Percentiles rank a stretch among this genome's conserved stretches.
Evolutionary conservation across 352 stramenopile species (phyloP).

Genomic region (Globisporangium paroecandrum): DNA sequence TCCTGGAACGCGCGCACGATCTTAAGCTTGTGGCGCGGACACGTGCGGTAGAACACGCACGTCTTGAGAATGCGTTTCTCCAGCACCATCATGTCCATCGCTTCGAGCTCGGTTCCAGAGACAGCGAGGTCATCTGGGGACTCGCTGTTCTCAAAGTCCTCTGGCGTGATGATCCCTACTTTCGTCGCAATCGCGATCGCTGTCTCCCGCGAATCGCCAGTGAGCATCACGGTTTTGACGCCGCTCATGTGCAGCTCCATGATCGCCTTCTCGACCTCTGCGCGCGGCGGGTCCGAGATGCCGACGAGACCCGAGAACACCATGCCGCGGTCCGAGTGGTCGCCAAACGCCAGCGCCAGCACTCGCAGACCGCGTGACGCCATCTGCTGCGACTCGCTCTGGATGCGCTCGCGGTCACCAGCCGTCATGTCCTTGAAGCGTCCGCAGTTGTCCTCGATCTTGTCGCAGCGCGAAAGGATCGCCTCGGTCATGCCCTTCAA

Average conservation of each 20-base stretch:
- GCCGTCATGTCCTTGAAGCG: constrained; percentile 61
- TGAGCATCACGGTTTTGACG: constrained; percentile 91
- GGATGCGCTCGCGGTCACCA: constrained; percentile 60
- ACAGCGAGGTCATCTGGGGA: constrained; percentile 54
- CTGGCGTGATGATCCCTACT: constrained; percentile 89
- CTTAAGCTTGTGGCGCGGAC: constrained; percentile 94
- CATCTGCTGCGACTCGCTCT: constrained; percentile 62
- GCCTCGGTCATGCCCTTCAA: constrained; percentile 84
- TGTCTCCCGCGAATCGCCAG: constrained; percentile 94
- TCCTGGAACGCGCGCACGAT: constrained; percentile 93
- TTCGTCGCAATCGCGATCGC: constrained; percentile 93
- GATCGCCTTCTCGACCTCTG: constrained; percentile 64
- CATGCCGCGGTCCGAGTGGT: constrained; percentile 77
- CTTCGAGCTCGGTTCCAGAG: constrained; percentile 87
- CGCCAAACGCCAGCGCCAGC: constrained; percentile 87
- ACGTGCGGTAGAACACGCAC: constrained; percentile 95
- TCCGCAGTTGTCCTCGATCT: constrained; percentile 72
- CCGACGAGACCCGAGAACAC: constrained; percentile 93
- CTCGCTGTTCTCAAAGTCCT: constrained; percentile 37
- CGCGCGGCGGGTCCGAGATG: constrained; percentile 84
- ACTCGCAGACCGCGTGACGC: constrained; percentile 79
- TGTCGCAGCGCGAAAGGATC: constrained; percentile 69
- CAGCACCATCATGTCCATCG: constrained; percentile 81
- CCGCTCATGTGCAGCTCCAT: constrained; percentile 48
- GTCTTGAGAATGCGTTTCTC: constrained; percentile 87